These are phyloP conservation scores for Penicillium sp. DNA, from an alignment of 2,329 filamentous ascomycete genomes.

Conservation along the genomic window DNA sequence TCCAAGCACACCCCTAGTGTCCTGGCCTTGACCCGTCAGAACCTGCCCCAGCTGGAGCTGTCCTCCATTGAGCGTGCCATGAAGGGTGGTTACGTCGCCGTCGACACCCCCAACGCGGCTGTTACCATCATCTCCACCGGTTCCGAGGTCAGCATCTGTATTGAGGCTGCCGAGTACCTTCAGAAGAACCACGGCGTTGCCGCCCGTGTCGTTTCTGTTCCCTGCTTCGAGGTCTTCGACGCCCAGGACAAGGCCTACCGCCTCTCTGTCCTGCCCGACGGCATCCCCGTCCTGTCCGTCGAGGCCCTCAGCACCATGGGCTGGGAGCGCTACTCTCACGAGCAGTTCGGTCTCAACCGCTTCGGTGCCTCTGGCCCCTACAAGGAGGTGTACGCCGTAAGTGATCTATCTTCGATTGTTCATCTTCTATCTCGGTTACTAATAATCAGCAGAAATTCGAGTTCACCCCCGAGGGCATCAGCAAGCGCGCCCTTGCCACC, in stretches of 20 bases:
- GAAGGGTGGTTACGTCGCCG: conserved; percentile 92
- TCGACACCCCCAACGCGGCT: conserved; percentile 76
- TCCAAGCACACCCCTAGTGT: conserved; percentile 87
- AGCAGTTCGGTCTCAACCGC: conserved; percentile 98
- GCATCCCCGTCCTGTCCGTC: conserved; percentile 85
- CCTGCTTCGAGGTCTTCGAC: conserved; percentile 97
- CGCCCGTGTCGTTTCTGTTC: conserved; percentile 89
- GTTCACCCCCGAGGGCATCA: conserved; percentile 93
- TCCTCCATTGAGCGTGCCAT: conserved; percentile 81
- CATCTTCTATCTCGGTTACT: conserved; percentile 1
- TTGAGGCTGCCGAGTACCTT: conserved; percentile 88
- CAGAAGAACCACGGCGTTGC: conserved; percentile 81
- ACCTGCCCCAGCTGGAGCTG: conserved; percentile 94
- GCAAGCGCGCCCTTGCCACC: conserved; percentile 88
- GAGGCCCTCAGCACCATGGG: conserved; percentile 89
- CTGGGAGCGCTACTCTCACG: conserved; percentile 98
- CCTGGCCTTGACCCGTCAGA: conserved; percentile 92
- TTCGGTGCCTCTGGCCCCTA: conserved; percentile 97
- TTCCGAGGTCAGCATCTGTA: conserved; percentile 88
- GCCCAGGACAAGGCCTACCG: conserved; percentile 90
- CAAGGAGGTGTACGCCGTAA: conserved; percentile 92
- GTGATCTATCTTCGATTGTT: conserved; percentile 24
- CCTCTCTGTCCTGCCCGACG: conserved; percentile 85
- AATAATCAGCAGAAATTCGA: conserved; percentile 74
- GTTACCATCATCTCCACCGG: conserved; percentile 91